A percentile compares a stretch with the other conserved stretches of the same genome.
These are phyloP conservation scores for Paecilomyces fulvus DNA, from an alignment of 2,329 filamentous ascomycete genomes.

Conservation along the genomic window DNA sequence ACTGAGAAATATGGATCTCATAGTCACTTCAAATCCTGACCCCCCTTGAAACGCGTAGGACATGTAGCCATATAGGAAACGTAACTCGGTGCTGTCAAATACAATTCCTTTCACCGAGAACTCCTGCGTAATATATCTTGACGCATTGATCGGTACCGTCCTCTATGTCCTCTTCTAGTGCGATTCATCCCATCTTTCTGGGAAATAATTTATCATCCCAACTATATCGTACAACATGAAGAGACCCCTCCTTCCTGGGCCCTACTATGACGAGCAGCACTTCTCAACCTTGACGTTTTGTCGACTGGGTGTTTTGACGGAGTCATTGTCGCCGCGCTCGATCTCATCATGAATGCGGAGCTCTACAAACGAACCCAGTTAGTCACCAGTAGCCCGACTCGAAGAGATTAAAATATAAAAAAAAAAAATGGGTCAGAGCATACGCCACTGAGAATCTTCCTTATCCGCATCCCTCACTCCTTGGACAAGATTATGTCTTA, in stretches of 20 bases:
- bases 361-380: slow-evolving; percentile 43
- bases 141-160: neutral
- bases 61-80: neutral
- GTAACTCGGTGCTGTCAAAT: neutral
- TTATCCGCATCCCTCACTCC: slow-evolving; percentile 44
- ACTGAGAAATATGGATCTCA: neutral
- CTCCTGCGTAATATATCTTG: neutral
- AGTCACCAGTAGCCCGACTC: neutral
- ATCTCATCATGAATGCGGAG: slow-evolving; percentile 84
- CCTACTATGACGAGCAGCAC: neutral
- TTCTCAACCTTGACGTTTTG: slow-evolving; percentile 34
- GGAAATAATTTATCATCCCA: neutral
- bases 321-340: slow-evolving; percentile 88
- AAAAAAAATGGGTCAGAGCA: slow-evolving; percentile 6
- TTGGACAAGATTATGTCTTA: slow-evolving; percentile 82
- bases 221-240: neutral
- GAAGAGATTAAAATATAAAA: neutral
- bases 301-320: slow-evolving; percentile 57
- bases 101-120: neutral
- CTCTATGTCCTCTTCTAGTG: neutral
- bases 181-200: neutral
- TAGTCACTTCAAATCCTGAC: slow-evolving; percentile 6
- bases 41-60: slow-evolving; percentile 27
- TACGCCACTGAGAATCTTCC: slow-evolving; percentile 29
- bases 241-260: neutral